Conservation (phyloP, 2,329 filamentous ascomycete genomes). For the Botrytis squamosa region DNA sequence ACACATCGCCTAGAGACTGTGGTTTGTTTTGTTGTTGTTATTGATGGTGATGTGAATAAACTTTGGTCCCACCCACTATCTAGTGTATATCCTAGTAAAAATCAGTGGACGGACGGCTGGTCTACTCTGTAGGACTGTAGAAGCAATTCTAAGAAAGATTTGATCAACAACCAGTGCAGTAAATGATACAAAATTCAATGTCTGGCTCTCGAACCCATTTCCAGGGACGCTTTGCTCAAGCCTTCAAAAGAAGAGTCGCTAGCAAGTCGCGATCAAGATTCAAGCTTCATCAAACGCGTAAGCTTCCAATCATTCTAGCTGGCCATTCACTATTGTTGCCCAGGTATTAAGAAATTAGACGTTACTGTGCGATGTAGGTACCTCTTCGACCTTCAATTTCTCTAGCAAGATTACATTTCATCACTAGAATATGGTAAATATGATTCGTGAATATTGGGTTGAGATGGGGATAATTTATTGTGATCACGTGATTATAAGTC, state of each 20-base stretch:
- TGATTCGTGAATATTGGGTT: not conserved
- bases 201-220: not conserved
- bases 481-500: not conserved
- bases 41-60: conserved; percentile 1
- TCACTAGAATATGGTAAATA: not conserved
- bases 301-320: not conserved
- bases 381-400: not conserved
- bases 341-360: not conserved
- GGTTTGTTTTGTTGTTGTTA: not conserved
- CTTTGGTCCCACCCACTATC: conserved; percentile 9
- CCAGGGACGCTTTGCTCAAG: not conserved
- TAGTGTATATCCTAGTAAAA: not conserved
- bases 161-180: not conserved
- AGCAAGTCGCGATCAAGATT: not conserved
- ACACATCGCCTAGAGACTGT: not conserved
- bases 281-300: not conserved
- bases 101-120: not conserved
- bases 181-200: not conserved
- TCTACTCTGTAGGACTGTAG: not conserved
- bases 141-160: not conserved
- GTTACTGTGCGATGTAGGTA: not conserved
- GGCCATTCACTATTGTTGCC: not conserved
- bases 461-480: not conserved
- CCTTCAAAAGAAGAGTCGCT: not conserved
- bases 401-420: not conserved